phyloP scores from a whole-genome alignment of 2,329 filamentous ascomycete genomes.

The Cercospora sp. region DNA sequence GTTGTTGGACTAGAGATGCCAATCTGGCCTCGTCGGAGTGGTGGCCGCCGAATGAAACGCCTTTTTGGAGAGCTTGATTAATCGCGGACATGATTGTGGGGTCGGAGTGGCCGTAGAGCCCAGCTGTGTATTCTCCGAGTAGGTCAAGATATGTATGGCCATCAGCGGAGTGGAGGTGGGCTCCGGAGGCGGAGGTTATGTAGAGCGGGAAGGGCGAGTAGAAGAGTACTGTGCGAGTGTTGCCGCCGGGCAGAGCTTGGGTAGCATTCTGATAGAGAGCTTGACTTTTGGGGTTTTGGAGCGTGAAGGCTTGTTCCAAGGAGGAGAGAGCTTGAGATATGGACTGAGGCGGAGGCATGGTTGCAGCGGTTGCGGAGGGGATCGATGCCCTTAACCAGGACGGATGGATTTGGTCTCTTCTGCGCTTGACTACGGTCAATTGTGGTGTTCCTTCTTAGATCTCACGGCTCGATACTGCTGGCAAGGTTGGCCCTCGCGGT shows the following conservation, averaged over 20 bases:
- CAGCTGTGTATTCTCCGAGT: constrained; percentile 64
- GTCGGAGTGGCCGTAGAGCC: constrained; percentile 66
- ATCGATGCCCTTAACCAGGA: too few species aligned
- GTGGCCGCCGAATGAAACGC: constrained; percentile 58
- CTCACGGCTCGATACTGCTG: too few species aligned
- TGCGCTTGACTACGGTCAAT: too few species aligned
- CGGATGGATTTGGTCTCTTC: too few species aligned
- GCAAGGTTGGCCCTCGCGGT: too few species aligned
- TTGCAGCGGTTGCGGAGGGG: too few species aligned
- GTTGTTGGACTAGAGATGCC: constrained; percentile 53
- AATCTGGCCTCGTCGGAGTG: constrained; percentile 54
- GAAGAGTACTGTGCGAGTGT: constrained; percentile 42
- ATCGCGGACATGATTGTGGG: constrained; percentile 55
- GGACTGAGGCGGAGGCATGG: background rate
- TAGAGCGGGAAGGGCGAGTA: constrained; percentile 42
- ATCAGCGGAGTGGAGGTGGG: constrained; percentile 38
- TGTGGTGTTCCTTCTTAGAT: too few species aligned
- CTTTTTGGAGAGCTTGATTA: constrained; percentile 47
- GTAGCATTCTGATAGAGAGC: constrained; percentile 36
- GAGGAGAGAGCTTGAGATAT: background rate
- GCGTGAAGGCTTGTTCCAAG: constrained; percentile 8
- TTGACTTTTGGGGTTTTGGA: constrained; percentile 18
- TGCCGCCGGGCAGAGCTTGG: constrained; percentile 40
- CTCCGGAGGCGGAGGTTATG: constrained; percentile 35
- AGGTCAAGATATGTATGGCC: constrained; percentile 56